Percentiles rank a stretch among this genome's conserved stretches.
phyloP scores from a whole-genome alignment of 176 grass and related monocot genomes.

The Paspalum notatum region DNA sequence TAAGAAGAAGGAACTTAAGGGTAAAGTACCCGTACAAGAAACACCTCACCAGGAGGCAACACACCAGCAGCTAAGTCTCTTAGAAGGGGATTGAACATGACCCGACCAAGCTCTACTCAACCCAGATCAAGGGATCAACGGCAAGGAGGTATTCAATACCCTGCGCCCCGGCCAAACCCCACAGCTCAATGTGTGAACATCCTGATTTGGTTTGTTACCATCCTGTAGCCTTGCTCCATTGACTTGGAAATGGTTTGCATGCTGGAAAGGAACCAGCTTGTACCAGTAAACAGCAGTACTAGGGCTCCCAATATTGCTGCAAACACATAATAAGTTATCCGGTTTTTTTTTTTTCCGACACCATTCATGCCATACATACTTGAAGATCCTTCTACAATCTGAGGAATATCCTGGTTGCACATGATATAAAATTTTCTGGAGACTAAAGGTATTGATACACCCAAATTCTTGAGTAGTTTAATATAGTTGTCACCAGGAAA shows the following conservation, averaged over 20 bases:
- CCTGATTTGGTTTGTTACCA: slow-evolving; percentile 66
- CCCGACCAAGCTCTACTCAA: too few relatives aligned
- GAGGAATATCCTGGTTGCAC: slow-evolving; percentile 26
- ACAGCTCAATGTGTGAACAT: slow-evolving; percentile 54
- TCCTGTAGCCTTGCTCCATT: slow-evolving; percentile 63
- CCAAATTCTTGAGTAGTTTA: slow-evolving; percentile 51
- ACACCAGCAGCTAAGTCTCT: too few relatives aligned
- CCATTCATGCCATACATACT: slow-evolving; percentile 43
- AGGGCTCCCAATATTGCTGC: slow-evolving; percentile 47
- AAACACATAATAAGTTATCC: slow-evolving; percentile 59
- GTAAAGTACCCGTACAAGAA: too few relatives aligned
- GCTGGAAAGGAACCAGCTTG: slow-evolving; percentile 67
- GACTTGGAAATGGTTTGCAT: slow-evolving; percentile 51
- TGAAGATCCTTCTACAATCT: slow-evolving; percentile 41
- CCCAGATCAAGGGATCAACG: too few relatives aligned
- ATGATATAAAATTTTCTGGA: slow-evolving; percentile 25
- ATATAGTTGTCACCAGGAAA: slow-evolving; percentile 59
- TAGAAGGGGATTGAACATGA: too few relatives aligned
- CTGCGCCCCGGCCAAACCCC: too few relatives aligned
- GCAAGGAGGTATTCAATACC: too few relatives aligned
- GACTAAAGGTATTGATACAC: slow-evolving; percentile 1
- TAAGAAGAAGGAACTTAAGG: too few relatives aligned
- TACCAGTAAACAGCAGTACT: slow-evolving; percentile 55
- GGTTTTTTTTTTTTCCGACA: slow-evolving; percentile 50
- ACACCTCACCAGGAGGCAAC: too few relatives aligned